Evolutionary conservation across 116 monocot species (phyloP).

Genomic region (Dioscorea cayenensis): DNA sequence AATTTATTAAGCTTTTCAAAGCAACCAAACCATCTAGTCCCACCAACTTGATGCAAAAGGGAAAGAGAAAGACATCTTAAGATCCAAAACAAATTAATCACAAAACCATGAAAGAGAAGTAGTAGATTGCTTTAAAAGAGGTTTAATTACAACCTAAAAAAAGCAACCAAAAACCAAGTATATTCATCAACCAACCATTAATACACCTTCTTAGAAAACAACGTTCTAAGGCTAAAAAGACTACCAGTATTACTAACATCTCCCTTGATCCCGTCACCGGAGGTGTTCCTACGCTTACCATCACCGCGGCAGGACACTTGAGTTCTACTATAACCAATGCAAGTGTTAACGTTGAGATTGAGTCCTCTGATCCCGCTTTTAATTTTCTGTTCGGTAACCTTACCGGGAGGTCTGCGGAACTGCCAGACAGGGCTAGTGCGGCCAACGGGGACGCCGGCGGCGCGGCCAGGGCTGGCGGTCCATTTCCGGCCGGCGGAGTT

Average conservation of each 20-base stretch:
- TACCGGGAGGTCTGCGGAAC: slow-evolving; percentile 9
- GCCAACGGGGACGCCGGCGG: slow-evolving; percentile 43
- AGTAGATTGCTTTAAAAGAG: slow-evolving; percentile 1
- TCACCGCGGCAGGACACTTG: slow-evolving; percentile 29
- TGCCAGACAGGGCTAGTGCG: slow-evolving; percentile 80
- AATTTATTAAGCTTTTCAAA: neutral
- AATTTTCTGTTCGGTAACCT: neutral
- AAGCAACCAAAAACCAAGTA: neutral
- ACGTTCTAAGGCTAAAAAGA: slow-evolving; percentile 26
- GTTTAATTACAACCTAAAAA: neutral
- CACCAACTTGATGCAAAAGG: neutral
- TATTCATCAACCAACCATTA: neutral
- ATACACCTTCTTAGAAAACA: slow-evolving; percentile 58
- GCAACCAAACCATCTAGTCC: neutral
- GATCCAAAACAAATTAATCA: neutral
- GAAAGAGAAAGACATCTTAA: neutral
- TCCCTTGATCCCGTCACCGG: slow-evolving; percentile 8
- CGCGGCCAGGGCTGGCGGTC: slow-evolving; percentile 31
- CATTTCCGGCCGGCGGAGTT: slow-evolving; percentile 45
- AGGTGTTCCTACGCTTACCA: slow-evolving; percentile 6
- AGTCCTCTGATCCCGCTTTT: slow-evolving; percentile 16
- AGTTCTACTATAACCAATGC: slow-evolving; percentile 40
- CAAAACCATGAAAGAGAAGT: neutral
- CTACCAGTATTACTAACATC: neutral
- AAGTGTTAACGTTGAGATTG: slow-evolving; percentile 49